Conservation (phyloP, 768 basidiomycete genomes). For the Mycena metata region DNA sequence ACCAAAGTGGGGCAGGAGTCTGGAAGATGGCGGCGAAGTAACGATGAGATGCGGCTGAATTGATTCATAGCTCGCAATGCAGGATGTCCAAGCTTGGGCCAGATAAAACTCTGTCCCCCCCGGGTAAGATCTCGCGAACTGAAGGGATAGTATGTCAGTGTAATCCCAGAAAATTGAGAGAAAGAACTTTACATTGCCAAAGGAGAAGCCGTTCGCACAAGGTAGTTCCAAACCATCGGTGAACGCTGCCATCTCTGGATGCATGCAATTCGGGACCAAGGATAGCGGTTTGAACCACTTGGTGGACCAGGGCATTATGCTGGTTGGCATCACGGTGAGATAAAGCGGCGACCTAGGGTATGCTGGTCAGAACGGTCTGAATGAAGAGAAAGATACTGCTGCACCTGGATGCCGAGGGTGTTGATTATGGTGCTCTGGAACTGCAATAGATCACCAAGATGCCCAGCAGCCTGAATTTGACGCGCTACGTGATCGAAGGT, state of each 20-base stretch:
- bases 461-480: slow-evolving; percentile 8
- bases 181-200: background rate
- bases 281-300: background rate
- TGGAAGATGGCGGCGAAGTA: background rate
- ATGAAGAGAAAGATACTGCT: background rate
- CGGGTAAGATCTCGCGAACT: slow-evolving; percentile 13
- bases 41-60: slow-evolving; percentile 4
- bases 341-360: background rate
- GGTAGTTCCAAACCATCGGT: background rate
- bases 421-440: slow-evolving; percentile 4
- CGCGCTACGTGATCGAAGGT: background rate
- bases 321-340: background rate
- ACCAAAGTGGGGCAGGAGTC: background rate
- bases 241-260: background rate
- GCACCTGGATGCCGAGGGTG: slow-evolving; percentile 4
- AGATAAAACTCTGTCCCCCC: slow-evolving; percentile 16
- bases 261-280: slow-evolving; percentile 14
- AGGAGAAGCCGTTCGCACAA: slow-evolving; percentile 8
- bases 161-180: background rate
- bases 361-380: background rate
- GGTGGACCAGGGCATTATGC: slow-evolving; percentile 1
- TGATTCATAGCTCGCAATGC: slow-evolving; percentile 1
- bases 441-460: background rate
- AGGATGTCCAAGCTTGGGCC: slow-evolving; percentile 1
- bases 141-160: background rate